Evolutionary conservation across 768 basidiomycete genomes (phyloP).

Genomic region (Postia placenta): DNA sequence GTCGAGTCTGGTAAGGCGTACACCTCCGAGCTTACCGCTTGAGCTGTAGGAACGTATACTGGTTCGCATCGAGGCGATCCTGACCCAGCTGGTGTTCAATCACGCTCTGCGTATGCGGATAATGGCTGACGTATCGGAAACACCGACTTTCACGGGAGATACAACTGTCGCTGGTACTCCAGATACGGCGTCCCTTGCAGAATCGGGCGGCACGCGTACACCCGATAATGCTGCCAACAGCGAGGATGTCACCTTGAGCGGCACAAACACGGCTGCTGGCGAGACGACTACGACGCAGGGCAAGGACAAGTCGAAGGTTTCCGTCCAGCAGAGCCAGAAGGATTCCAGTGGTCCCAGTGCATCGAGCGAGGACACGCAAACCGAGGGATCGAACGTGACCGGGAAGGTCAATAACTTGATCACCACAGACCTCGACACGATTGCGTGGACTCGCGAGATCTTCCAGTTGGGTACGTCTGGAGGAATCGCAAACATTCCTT

Average conservation of each 20-base stretch:
- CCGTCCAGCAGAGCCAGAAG: too few relatives aligned
- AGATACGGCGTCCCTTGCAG: slow-evolving; percentile 18
- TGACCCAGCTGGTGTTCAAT: slow-evolving; percentile 49
- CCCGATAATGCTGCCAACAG: background rate
- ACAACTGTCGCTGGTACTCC: slow-evolving; percentile 21
- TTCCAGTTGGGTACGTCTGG: slow-evolving; percentile 11
- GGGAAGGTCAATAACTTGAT: slow-evolving; percentile 79
- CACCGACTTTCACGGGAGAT: slow-evolving; percentile 15
- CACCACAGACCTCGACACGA: slow-evolving; percentile 47
- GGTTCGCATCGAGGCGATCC: slow-evolving; percentile 44
- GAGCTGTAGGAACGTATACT: slow-evolving; percentile 34
- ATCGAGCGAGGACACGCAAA: too few relatives aligned
- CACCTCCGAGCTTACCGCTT: slow-evolving; percentile 1
- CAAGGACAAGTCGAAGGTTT: slow-evolving; percentile 25
- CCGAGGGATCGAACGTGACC: slow-evolving; percentile 38
- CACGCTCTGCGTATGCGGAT: slow-evolving; percentile 59
- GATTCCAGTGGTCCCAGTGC: too few relatives aligned
- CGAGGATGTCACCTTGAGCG: slow-evolving; percentile 7
- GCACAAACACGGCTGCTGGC: slow-evolving; percentile 4
- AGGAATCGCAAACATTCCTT: too few relatives aligned
- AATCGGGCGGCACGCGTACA: slow-evolving; percentile 1
- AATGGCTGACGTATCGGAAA: slow-evolving; percentile 36
- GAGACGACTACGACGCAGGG: slow-evolving; percentile 9
- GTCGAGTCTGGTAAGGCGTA: background rate
- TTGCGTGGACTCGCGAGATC: slow-evolving; percentile 22